Evolutionary conservation across 2,329 filamentous ascomycete genomes (phyloP), one percentile per base, ranked within the genome.

Genomic region (Lasiodiplodia gonubiensis): DNA sequence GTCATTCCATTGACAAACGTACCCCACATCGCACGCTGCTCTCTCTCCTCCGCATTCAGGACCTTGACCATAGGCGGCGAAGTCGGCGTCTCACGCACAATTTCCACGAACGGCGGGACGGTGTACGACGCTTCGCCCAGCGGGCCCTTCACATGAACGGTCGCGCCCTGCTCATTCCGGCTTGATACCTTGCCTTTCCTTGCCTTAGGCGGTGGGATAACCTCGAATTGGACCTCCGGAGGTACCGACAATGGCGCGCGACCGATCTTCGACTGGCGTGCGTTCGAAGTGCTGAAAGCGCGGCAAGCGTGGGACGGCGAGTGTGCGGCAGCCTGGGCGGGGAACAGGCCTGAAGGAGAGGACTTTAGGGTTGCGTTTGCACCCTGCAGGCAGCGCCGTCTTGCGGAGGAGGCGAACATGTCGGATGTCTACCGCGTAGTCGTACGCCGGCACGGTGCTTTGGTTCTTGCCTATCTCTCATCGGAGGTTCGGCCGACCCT

Each of bases 11-110:
- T 49, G 33, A 30, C 11, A 6, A 46, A 81, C 85, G 68, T 78
- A 97, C 94, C 95, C 95, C 95, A 98, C 94, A 98, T 98, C 79
- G 92, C 92, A 77, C 90, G 90, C 80, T 98, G 94, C 70, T 92
- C 85, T 81, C 89, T 90, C 64, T 88, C 79, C 21, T 88, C 82
- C 21, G 84, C 80, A 79, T 98, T 87, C 74, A 89, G 80, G 12
- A 99, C 88, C 66, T 84, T 88, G 71, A 99, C 81, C 37, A 84
- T 84, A 12, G 90, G 88, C 74, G 89, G 91, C 71, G 86, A 84
- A 33, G 84, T 80, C 61, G 85, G 85, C 23, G 82, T 78, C 75
- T 97, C 90, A 71, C 91, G 87, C 67, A 88, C 82, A 69, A 98
- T 84, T 42, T 83, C 87, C 67, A 98, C 82, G 77, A 92, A 99